Evolutionary conservation across 2,329 filamentous ascomycete genomes (phyloP).

Genomic region (Nemania diffusa): DNA sequence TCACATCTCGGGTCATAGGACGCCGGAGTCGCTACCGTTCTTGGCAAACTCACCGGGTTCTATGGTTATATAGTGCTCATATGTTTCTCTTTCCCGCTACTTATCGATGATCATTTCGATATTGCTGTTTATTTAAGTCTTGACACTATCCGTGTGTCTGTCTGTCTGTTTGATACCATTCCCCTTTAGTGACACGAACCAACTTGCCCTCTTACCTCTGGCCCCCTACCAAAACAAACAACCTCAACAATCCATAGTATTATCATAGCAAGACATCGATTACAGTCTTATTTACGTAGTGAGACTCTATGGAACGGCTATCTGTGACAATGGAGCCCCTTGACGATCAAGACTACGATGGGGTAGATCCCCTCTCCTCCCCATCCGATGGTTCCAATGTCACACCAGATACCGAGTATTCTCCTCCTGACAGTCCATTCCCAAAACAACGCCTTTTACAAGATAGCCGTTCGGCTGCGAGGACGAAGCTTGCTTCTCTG

Average conservation of each 20-base stretch:
- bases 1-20: conserved; percentile 21
- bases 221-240: background rate
- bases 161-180: conserved; percentile 1
- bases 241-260: background rate
- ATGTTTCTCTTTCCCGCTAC: conserved; percentile 26
- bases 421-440: conserved; percentile 57
- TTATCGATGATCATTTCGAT: conserved; percentile 12
- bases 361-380: conserved; percentile 52
- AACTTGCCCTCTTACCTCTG: background rate
- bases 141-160: background rate
- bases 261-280: conserved; percentile 15
- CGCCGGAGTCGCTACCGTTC: conserved; percentile 26
- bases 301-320: conserved; percentile 30
- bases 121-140: conserved; percentile 13
- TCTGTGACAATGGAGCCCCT: conserved; percentile 44
- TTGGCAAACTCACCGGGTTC: conserved; percentile 29
- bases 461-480: conserved; percentile 55
- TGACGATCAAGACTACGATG: conserved; percentile 45
- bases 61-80: conserved; percentile 33
- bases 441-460: conserved; percentile 51
- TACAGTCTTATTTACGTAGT: background rate
- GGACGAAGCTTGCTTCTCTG: conserved; percentile 62
- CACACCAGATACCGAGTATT: conserved; percentile 63
- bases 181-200: conserved; percentile 15
- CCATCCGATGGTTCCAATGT: conserved; percentile 53